phyloP scores from a whole-genome alignment of 2,329 filamentous ascomycete genomes.

The Microdochium nivale region DNA sequence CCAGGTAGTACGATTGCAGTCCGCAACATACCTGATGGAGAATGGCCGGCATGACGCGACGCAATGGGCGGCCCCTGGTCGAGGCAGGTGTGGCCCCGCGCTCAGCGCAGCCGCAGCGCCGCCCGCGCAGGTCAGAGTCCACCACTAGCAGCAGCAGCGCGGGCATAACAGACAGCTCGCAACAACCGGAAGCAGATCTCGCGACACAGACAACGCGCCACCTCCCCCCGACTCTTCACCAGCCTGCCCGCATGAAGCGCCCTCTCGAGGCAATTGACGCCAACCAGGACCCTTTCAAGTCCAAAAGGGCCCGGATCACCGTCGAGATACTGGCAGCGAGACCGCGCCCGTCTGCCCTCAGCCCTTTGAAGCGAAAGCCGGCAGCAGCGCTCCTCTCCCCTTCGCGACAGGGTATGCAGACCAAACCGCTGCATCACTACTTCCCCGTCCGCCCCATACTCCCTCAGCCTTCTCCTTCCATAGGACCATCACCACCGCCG shows the following conservation, averaged over 20 bases:
- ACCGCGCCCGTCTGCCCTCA: constrained; percentile 1
- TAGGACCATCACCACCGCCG: constrained; percentile 8
- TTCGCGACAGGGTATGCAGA: constrained; percentile 9
- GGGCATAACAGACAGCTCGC: constrained; percentile 5
- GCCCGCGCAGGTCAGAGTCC: not conserved
- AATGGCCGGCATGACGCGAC: not conserved
- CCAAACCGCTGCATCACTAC: constrained; percentile 13
- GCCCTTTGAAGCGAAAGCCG: constrained; percentile 8
- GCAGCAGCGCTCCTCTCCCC: constrained; percentile 4
- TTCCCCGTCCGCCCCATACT: constrained; percentile 7
- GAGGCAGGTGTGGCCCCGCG: not conserved
- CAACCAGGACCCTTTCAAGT: constrained; percentile 33
- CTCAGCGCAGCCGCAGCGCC: not conserved
- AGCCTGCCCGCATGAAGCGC: constrained; percentile 35
- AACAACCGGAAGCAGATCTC: constrained; percentile 8
- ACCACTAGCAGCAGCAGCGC: constrained; percentile 1
- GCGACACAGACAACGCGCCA: constrained; percentile 18
- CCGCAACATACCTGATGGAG: not conserved
- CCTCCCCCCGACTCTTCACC: constrained; percentile 18
- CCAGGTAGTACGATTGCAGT: not conserved
- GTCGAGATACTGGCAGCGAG: constrained; percentile 38
- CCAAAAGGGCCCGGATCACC: constrained; percentile 42
- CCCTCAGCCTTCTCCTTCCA: constrained; percentile 10
- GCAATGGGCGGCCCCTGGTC: not conserved
- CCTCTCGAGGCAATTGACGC: constrained; percentile 33